These are phyloP conservation scores for Chaetomium tenue DNA, from an alignment of 495 filamentous ascomycete genomes.

Conservation along the genomic window DNA sequence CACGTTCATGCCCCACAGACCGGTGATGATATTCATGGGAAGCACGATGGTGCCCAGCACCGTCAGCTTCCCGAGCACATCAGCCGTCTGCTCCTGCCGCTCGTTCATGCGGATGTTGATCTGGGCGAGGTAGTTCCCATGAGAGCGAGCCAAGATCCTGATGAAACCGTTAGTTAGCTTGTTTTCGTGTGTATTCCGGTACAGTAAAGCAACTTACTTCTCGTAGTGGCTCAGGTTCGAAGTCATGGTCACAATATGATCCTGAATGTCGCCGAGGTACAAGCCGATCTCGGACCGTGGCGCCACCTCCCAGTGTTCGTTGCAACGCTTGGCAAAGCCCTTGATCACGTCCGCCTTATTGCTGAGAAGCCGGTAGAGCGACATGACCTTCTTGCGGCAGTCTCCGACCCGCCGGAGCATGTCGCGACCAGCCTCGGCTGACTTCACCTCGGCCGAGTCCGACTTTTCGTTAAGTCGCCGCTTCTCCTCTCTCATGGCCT, in stretches of 20 bases:
- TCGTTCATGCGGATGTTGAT: conserved; percentile 97
- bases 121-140: conserved; percentile 91
- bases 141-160: conserved; percentile 86
- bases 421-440: conserved; percentile 63
- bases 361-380: conserved; percentile 81
- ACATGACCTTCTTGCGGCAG: conserved; percentile 96
- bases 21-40: conserved; percentile 97
- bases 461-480: conserved; percentile 30
- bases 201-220: conserved; percentile 58
- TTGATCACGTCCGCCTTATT: conserved; percentile 99
- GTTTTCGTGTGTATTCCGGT: conserved; percentile 14
- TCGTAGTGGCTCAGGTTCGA: conserved; percentile 93
- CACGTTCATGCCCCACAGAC: conserved; percentile 99
- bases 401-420: conserved; percentile 90
- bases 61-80: conserved; percentile 90
- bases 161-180: conserved; percentile 12
- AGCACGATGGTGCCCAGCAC: conserved; percentile 95
- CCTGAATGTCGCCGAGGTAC: conserved; percentile 96
- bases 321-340: conserved; percentile 97
- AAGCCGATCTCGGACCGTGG: conserved; percentile 92
- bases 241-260: conserved; percentile 98
- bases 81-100: conserved; percentile 91
- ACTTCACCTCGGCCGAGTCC: conserved; percentile 45
- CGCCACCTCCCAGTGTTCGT: conserved; percentile 96
- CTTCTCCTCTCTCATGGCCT: conserved; percentile 32